Base-by-base conservation (phyloP, 495 filamentous ascomycete species). In the Penicillium tannophilum region DNA sequence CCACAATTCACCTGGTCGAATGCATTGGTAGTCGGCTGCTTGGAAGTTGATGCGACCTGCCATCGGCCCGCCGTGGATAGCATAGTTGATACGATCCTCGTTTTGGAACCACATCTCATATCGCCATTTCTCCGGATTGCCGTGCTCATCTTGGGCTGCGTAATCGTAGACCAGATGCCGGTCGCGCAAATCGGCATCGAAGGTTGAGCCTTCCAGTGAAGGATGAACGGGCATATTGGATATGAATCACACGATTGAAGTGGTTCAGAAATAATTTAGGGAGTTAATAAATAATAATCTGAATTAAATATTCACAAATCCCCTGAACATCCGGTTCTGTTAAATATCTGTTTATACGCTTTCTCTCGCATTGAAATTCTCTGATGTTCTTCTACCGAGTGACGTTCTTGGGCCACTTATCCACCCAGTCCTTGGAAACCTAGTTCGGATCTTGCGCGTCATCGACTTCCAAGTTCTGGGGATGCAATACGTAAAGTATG, bases 101-200 rank as follows among this genome's bases (percentile, higher is more conserved):
- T 74, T 74, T 48, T 73, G 70, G 61, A 77, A 78, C 70, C 72
- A 76, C 70, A 77, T 72, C 42, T 77, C 74, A 56, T 78, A 77
- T 16, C 72, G 72, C 76, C 75, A 77, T 63, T 72, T 78, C 49
- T 74, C 67, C 2, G 70, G 63, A n/a, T 69, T 68, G 16, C 71
- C 68, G 14, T 65, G n/a, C 16, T 51, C 50, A 48, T 70, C 65
- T 31, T 71, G 54, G 2, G 68, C 71, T 8, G 58, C 65, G 45
- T 74, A 76, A 61, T 79, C 72, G 56, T 80, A 79, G 24, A 78
- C 71, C 33, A 76, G 63, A 52, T 78, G 76, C 23, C 73, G 70
- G 51, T 77, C 64, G 30, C 60, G 60, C 33, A 77, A 58, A 52
- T 79, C 75, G 31, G 62, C 50, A 35, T 73, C 59, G 58, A 77